Conservation (phyloP, 129 eudicot genomes). For the Pittosporum tobira region DNA sequence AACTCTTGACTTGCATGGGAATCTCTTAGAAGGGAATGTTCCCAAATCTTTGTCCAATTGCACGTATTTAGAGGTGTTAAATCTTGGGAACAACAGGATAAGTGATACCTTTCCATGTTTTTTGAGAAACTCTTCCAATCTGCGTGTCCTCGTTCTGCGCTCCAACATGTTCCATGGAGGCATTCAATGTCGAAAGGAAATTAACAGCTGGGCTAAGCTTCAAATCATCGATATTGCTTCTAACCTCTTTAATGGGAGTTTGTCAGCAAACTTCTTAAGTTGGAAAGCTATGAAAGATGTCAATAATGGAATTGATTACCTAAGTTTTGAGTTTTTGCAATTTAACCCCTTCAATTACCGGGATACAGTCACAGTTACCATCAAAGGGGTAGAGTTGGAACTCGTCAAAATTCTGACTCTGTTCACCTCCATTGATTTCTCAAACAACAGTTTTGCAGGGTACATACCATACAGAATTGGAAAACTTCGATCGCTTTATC, state of each 20-base stretch:
- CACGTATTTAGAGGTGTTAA: slow-evolving; percentile 11
- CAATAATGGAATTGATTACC: too few relatives aligned
- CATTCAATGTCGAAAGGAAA: slow-evolving; percentile 3
- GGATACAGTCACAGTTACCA: slow-evolving; percentile 7
- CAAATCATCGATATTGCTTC: slow-evolving; percentile 20
- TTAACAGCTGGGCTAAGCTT: slow-evolving; percentile 11
- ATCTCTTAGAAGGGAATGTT: slow-evolving; percentile 13
- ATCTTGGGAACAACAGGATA: slow-evolving; percentile 16
- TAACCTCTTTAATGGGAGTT: slow-evolving; percentile 10
- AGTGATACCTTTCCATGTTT: slow-evolving; percentile 17
- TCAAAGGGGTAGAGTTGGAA: slow-evolving; percentile 10
- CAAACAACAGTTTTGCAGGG: slow-evolving; percentile 14
- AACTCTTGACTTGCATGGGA: slow-evolving; percentile 17
- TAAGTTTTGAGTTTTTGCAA: not conserved
- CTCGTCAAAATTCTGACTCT: slow-evolving; percentile 15
- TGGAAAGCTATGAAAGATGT: slow-evolving; percentile 14
- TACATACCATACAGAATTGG: slow-evolving; percentile 5
- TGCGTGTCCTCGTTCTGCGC: slow-evolving; percentile 17
- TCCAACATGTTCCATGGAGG: slow-evolving; percentile 23
- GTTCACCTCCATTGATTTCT: slow-evolving; percentile 17
- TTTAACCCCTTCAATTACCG: not conserved
- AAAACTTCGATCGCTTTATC: not conserved
- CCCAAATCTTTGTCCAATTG: slow-evolving; percentile 22
- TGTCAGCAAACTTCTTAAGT: not conserved
- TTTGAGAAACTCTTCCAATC: slow-evolving; percentile 13